Evolutionary conservation across 148 eudicot species (phyloP).

Genomic region (Suaeda aralocaspica): DNA sequence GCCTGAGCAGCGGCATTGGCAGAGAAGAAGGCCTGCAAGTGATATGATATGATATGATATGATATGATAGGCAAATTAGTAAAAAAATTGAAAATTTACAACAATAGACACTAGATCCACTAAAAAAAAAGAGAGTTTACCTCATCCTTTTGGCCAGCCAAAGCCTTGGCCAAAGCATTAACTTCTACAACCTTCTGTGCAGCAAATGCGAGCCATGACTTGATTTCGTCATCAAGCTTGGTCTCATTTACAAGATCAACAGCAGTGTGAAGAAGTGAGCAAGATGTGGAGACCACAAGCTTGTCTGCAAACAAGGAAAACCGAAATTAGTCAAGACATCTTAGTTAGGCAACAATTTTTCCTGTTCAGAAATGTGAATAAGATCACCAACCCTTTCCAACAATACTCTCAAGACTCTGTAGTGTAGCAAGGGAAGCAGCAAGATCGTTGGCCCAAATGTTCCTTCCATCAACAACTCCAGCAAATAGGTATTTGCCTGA

Average conservation of each 20-base stretch:
- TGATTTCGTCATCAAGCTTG: conserved; percentile 80
- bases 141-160: conserved; percentile 83
- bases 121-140: conserved; percentile 26
- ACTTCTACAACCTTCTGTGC: conserved; percentile 93
- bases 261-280: conserved; percentile 94
- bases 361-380: neutral
- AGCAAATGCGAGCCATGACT: conserved; percentile 96
- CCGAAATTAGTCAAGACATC: conserved; percentile 5
- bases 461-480: conserved; percentile 94
- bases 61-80: neutral
- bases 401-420: conserved; percentile 60
- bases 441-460: conserved; percentile 95
- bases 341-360: neutral
- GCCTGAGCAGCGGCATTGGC: conserved; percentile 81
- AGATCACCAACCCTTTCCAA: conserved; percentile 60
- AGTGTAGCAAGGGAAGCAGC: conserved; percentile 59
- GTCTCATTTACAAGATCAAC: conserved; percentile 88
- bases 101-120: too few species aligned
- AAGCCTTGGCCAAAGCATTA: conserved; percentile 87
- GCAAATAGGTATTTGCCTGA: conserved; percentile 88
- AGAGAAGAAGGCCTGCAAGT: conserved; percentile 78
- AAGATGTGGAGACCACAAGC: conserved; percentile 95
- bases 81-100: neutral
- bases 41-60: too few species aligned
- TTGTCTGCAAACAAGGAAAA: conserved; percentile 49